A percentile compares a stretch with the other conserved stretches of the same genome.
These are phyloP conservation scores for Schwanniomyces yamadae DNA, from an alignment of 805 yeast species.

Conservation along the genomic window DNA sequence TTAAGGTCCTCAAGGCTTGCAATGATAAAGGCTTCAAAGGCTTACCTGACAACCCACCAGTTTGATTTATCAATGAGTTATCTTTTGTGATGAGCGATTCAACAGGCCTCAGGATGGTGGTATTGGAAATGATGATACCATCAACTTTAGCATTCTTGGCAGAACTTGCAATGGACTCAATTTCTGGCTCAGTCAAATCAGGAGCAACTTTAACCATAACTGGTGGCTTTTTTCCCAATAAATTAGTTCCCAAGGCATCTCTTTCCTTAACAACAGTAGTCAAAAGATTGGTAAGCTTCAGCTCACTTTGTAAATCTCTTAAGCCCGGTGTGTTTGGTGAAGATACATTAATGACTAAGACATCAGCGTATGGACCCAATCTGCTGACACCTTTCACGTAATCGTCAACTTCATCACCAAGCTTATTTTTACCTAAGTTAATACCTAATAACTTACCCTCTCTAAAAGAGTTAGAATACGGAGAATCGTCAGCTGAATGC, in stretches of 20 bases:
- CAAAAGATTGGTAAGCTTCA: constrained; percentile 66
- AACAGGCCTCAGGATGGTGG: constrained; percentile 81
- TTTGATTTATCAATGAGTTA: constrained; percentile 45
- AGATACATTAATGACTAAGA: constrained; percentile 85
- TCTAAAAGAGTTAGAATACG: constrained; percentile 51
- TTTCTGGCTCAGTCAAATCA: constrained; percentile 78
- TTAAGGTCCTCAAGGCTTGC: constrained; percentile 65
- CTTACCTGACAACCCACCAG: constrained; percentile 91
- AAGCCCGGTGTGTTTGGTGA: constrained; percentile 97
- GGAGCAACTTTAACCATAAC: constrained; percentile 92
- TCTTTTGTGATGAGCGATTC: constrained; percentile 50
- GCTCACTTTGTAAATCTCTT: constrained; percentile 78
- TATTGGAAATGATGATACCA: constrained; percentile 90
- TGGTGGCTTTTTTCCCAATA: constrained; percentile 61
- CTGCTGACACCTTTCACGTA: constrained; percentile 80
- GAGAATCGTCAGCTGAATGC: constrained; percentile 15
- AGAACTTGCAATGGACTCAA: constrained; percentile 76
- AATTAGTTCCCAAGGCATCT: constrained; percentile 35
- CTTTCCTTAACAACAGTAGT: constrained; percentile 68
- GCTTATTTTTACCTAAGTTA: constrained; percentile 89
- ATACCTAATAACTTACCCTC: constrained; percentile 70
- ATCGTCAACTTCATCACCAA: constrained; percentile 86
- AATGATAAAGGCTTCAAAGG: constrained; percentile 83
- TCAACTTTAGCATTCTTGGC: constrained; percentile 78
- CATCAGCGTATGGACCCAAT: constrained; percentile 84